Evolutionary conservation across 2,329 filamentous ascomycete species (phyloP), one percentile per base, ranked within the genome.

Genomic region (Emergomyces pasteurianus): DNA sequence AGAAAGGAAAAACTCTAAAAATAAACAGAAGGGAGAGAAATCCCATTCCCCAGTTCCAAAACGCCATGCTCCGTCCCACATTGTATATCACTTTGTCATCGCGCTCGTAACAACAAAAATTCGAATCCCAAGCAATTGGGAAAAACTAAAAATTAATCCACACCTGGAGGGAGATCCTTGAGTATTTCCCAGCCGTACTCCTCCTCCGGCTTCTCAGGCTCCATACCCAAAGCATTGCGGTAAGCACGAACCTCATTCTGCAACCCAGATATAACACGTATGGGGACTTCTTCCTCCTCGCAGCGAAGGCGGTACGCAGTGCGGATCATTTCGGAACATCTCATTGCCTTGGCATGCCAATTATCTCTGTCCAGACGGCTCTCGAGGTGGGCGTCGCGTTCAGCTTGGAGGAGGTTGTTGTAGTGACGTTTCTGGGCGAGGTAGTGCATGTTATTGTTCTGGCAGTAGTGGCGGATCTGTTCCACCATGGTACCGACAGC

Each of bases 201-300:
- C 34, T 79, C 77, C 62, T 80, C 77, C 0, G 73, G 73, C 62
- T 74, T 76, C 67, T 80, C 77, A 1, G 73, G 67, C 62, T 79
- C 77, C 74, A 79, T 75, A 2, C 77, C 77, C 50, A 80, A 67
- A 7, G 76, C 75, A 60, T 77, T 73, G 61, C 78, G 74, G 60
- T 78, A 75, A 47, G 76, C 76, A 42, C 78, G 74, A 26, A 80
- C 77, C 64, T 80, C 77, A 52, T 77, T 78, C 66, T 80, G 78
- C 16, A 80, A 69, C 16, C 77, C 78, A 10, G 74, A 69, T 16
- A 80, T 70, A 58, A 80, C 66, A 14, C 75, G 73, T 31, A 78
- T 67, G 5, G 77, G 77, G 21, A 74, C 62, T 23, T 75, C 73
- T 54, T 79, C 78, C 65, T 80, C 78, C 58, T 79, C 77, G 43